Percentiles rank a stretch among this genome's conserved stretches.
Conservation (phyloP, 495 filamentous ascomycete species). For the Daldinia loculata region DNA sequence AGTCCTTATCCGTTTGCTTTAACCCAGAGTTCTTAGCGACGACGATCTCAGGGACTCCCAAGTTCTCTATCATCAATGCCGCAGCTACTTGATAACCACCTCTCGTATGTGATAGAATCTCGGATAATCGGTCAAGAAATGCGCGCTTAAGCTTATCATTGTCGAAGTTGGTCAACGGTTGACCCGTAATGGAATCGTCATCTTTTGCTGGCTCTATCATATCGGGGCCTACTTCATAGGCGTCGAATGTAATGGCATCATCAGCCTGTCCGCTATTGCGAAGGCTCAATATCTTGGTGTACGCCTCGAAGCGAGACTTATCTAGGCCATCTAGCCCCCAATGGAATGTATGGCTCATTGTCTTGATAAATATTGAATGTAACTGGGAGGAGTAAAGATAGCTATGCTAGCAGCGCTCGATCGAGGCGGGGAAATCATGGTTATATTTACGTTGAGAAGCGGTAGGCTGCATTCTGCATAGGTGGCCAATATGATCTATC, state of each 20-base stretch:
- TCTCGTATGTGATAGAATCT: background rate
- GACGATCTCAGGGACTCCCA: background rate
- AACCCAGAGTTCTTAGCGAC: slow-evolving; percentile 2
- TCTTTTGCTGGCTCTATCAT: background rate
- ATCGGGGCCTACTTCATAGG: background rate
- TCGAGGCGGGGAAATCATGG: background rate
- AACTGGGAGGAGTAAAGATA: background rate
- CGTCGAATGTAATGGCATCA: background rate
- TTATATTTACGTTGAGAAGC: background rate
- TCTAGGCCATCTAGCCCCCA: background rate
- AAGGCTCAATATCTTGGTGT: slow-evolving; percentile 11
- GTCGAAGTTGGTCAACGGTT: slow-evolving; percentile 1
- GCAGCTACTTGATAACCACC: slow-evolving; percentile 3
- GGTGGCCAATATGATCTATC: background rate
- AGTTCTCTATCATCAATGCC: background rate
- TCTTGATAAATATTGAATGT: background rate
- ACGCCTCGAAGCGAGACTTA: slow-evolving; percentile 3
- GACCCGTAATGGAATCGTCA: background rate
- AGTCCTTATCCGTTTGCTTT: slow-evolving; percentile 5
- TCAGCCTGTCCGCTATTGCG: slow-evolving; percentile 1
- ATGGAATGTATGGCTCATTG: slow-evolving; percentile 1
- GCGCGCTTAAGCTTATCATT: background rate
- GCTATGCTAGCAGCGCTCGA: background rate
- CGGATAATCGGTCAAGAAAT: slow-evolving; percentile 5
- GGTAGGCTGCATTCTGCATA: background rate